Percentiles rank a stretch among this genome's conserved stretches.
phyloP scores from a whole-genome alignment of 2,329 filamentous ascomycete species.

The Purpureocillium takamizusanense region DNA sequence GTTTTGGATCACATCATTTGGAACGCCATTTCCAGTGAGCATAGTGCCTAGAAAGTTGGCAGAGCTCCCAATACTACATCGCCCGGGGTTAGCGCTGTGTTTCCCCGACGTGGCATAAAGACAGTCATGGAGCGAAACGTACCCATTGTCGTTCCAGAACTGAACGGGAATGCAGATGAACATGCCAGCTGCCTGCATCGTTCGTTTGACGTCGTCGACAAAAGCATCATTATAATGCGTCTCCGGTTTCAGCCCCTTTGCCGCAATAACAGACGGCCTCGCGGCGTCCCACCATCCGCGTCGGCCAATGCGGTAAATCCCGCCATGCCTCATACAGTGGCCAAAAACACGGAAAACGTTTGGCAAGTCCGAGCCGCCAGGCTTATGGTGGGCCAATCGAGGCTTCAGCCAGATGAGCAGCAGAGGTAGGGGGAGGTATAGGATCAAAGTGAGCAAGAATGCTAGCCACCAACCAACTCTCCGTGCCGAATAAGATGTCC shows the following conservation, averaged over 20 bases:
- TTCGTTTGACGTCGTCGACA: conserved; percentile 56
- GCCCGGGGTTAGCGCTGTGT: neutral
- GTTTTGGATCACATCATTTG: conserved; percentile 53
- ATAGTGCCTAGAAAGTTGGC: conserved; percentile 27
- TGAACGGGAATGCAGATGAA: conserved; percentile 32
- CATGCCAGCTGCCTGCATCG: conserved; percentile 30
- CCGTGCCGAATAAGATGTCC: conserved; percentile 43
- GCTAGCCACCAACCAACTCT: conserved; percentile 42
- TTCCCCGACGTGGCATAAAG: no score
- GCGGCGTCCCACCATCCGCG: conserved; percentile 50
- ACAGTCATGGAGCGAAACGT: neutral
- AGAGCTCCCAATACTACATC: conserved; percentile 21
- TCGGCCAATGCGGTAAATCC: conserved; percentile 42
- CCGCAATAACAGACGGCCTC: conserved; percentile 41
- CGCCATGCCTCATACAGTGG: conserved; percentile 41
- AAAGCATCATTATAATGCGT: conserved; percentile 52
- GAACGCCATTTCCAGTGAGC: conserved; percentile 37
- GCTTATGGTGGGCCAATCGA: conserved; percentile 45
- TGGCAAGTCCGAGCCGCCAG: conserved; percentile 56
- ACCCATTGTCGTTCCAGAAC: conserved; percentile 28
- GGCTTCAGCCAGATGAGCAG: conserved; percentile 49
- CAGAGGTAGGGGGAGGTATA: conserved; percentile 51
- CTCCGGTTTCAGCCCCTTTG: conserved; percentile 38
- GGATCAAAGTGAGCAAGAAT: conserved; percentile 32
- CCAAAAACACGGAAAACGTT: conserved; percentile 48